Evolutionary conservation across 2,329 filamentous ascomycete species (phyloP), one percentile per base, ranked within the genome.

Genomic region (Ophiocordyceps camponoti-floridani): DNA sequence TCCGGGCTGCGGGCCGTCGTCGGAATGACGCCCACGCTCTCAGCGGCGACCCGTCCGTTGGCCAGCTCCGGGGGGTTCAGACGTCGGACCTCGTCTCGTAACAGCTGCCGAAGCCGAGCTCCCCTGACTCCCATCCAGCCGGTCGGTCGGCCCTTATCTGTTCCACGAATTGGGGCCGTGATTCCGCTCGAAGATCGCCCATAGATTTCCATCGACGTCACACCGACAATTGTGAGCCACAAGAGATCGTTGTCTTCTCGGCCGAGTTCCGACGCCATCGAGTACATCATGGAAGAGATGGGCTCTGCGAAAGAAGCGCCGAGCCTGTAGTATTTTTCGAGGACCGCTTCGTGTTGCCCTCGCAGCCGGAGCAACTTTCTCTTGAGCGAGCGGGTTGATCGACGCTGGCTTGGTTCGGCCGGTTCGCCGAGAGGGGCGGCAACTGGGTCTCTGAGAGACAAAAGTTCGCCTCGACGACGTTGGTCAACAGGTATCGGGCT

Each of bases 171-270:
- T 1, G 73, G 67, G 2, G 77, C 71, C 16, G 83, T 81, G 28
- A 91, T 71, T 23, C 86, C 86, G 12, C 84, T 81, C 41, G 84
- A 85, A 18, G 85, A 89, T 46, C 85, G 79, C 14, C 88, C 88
- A 51, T 91, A 94, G 1, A 95, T 72, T 58, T 95, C 88, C 62
- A 94, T 80, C 14, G 87, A 94, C n/a, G 84, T 87, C 33, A 94
- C 85, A 6, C 91, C 91, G 26, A 98, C 85, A 55, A 96, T 94
- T 6, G 87, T 79, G 47, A 94, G 73, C 91, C 91, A 98, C 13
- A 98, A 70, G 19, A 96, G 70, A 54, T 98, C 88, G 54, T 96
- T 98, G 60, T 96, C 89, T 68, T 96, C 91, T 44, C 88, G 82
- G 49, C 91, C 91, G 7, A 98, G 75, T 57, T 96, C 91, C 1